Conservation (phyloP, 345 rosid genomes). For the Populus pruinosa region DNA sequence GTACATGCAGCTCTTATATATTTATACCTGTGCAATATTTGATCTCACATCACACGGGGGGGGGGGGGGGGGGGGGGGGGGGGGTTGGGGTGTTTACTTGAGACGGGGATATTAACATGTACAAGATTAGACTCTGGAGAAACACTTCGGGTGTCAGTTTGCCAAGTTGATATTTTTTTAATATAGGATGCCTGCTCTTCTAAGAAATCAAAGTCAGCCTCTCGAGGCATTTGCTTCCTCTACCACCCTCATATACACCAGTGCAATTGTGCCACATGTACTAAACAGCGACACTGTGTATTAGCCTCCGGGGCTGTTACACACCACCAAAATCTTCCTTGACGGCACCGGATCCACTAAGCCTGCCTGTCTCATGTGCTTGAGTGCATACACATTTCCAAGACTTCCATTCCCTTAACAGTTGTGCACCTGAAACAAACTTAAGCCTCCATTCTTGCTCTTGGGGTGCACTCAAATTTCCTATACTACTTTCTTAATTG, state of each 20-base stretch:
- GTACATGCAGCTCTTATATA: neutral
- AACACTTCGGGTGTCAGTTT: neutral
- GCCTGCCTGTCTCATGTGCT: conserved; percentile 33
- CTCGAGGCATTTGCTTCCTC: conserved; percentile 52
- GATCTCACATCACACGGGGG: neutral
- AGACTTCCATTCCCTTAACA: conserved; percentile 1
- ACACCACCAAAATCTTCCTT: conserved; percentile 26
- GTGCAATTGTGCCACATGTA: conserved; percentile 10
- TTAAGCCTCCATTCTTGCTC: conserved; percentile 13
- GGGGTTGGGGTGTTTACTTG: neutral
- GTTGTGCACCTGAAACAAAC: neutral
- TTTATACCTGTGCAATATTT: neutral
- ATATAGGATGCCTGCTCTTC: conserved; percentile 24
- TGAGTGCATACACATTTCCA: conserved; percentile 23
- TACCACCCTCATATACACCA: conserved; percentile 19
- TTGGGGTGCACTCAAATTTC: neutral
- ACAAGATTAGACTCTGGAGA: neutral
- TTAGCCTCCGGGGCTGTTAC: conserved; percentile 35
- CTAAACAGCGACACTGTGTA: conserved; percentile 38
- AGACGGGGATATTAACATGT: neutral
- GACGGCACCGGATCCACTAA: conserved; percentile 32
- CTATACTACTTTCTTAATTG: neutral
- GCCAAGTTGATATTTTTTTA: neutral
- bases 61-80: neutral
- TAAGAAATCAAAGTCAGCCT: conserved; percentile 24